A percentile compares a stretch with the other conserved stretches of the same genome.
Conservation (phyloP, 768 basidiomycete genomes). For the Amanita rubescens region DNA sequence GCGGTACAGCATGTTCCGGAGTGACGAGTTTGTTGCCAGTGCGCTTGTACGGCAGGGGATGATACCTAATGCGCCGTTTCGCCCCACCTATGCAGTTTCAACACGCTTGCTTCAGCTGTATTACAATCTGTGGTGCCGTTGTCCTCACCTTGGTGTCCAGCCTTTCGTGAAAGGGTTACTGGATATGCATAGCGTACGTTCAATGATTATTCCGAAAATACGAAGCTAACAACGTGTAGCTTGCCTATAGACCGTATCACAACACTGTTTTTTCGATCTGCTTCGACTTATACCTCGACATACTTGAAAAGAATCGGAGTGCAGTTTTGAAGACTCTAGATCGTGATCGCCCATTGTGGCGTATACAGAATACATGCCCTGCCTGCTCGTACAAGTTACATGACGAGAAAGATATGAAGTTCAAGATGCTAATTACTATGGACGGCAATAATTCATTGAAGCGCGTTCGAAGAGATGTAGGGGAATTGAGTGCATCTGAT, state of each 20-base stretch:
- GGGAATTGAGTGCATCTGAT: no score
- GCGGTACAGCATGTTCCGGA: not conserved
- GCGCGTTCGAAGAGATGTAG: not conserved
- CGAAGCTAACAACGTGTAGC: not conserved
- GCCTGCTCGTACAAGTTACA: slow-evolving; percentile 21
- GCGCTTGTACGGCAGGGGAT: slow-evolving; percentile 17
- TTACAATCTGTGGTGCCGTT: slow-evolving; percentile 12
- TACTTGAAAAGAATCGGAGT: slow-evolving; percentile 9
- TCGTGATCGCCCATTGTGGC: slow-evolving; percentile 17
- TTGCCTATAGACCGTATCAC: not conserved
- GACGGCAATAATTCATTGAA: slow-evolving; percentile 25
- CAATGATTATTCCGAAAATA: slow-evolving; percentile 17
- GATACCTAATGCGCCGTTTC: slow-evolving; percentile 18
- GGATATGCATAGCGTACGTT: slow-evolving; percentile 17
- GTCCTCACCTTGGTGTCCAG: slow-evolving; percentile 21
- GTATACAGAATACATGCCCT: slow-evolving; percentile 19
- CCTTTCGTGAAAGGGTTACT: slow-evolving; percentile 22
- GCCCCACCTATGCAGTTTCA: slow-evolving; percentile 14
- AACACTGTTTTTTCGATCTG: slow-evolving; percentile 1
- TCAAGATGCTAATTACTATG: slow-evolving; percentile 15
- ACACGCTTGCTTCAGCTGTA: slow-evolving; percentile 17
- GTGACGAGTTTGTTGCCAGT: slow-evolving; percentile 7
- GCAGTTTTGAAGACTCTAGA: slow-evolving; percentile 16
- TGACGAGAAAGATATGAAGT: slow-evolving; percentile 15
- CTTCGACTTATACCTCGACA: slow-evolving; percentile 19